These are phyloP conservation scores for Eragrostis nindensis DNA, from an alignment of 176 grass and related monocot genomes.

Conservation along the genomic window DNA sequence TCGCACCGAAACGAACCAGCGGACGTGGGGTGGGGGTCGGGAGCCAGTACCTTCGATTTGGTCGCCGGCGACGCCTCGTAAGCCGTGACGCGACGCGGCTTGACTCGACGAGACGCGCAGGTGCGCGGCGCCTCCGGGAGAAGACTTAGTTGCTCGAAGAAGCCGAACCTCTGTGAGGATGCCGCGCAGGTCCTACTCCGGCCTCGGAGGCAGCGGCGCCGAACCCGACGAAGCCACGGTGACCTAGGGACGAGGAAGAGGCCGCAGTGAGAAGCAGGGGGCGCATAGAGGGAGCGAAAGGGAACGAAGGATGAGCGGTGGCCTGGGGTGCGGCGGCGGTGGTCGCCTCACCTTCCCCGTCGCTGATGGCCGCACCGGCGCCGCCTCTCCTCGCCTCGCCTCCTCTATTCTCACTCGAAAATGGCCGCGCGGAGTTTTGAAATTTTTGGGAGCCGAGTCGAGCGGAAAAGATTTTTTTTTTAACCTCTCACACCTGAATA, in stretches of 20 bases:
- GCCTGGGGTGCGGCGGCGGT: not conserved
- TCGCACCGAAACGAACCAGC: not conserved
- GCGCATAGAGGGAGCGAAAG: not conserved
- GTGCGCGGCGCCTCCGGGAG: not conserved
- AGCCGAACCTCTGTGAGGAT: not conserved
- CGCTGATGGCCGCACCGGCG: not conserved
- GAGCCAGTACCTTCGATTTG: not conserved
- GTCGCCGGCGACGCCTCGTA: conserved; percentile 16
- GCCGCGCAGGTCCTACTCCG: not conserved
- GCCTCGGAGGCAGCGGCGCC: not conserved
- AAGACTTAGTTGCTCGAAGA: not conserved
- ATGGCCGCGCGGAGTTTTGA: not conserved
- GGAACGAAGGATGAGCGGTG: not conserved
- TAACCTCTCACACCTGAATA: no score
- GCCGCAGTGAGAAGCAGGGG: not conserved
- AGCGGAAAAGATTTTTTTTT: not conserved
- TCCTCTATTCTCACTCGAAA: no score
- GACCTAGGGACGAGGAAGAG: conserved; percentile 6
- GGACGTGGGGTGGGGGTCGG: not conserved
- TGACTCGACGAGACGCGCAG: not conserved
- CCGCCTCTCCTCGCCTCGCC: not conserved
- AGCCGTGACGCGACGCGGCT: not conserved
- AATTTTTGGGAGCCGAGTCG: not conserved
- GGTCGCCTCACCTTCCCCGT: conserved; percentile 30
- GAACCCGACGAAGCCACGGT: not conserved